A percentile compares a stretch with the other conserved stretches of the same genome.
Evolutionary conservation across 192 early-diverging fungal species (phyloP).

Genomic region (Powellomyces hirtus): DNA sequence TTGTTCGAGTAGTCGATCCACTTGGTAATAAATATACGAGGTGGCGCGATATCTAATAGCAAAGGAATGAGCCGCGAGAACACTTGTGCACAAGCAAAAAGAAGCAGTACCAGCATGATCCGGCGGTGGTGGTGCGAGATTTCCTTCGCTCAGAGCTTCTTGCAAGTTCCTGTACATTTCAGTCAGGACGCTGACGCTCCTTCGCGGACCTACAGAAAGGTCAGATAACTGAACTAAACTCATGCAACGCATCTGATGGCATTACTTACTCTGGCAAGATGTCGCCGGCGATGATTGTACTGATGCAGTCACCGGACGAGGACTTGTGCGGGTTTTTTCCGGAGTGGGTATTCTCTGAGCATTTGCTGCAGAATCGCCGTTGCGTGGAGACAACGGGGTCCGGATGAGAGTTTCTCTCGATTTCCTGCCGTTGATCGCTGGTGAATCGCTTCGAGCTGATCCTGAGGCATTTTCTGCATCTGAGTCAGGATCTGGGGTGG

Average conservation of each 20-base stretch:
- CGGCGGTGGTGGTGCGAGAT: too few species aligned
- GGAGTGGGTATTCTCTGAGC: too few species aligned
- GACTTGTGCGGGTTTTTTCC: too few species aligned
- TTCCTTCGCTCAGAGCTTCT: slow-evolving; percentile 26
- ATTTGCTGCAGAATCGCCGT: too few species aligned
- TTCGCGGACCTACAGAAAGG: slow-evolving; percentile 13
- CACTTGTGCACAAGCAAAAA: too few species aligned
- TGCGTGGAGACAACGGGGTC: too few species aligned
- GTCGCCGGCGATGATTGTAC: not conserved
- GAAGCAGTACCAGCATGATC: too few species aligned
- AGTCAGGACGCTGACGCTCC: slow-evolving; percentile 25
- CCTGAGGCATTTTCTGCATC: not conserved
- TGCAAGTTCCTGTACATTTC: slow-evolving; percentile 37
- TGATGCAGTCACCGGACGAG: too few species aligned
- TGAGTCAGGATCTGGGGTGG: slow-evolving; percentile 12
- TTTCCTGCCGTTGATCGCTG: too few species aligned
- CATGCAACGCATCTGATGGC: too few species aligned
- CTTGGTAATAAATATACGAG: slow-evolving; percentile 72
- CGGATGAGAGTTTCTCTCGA: too few species aligned
- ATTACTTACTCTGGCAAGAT: not conserved
- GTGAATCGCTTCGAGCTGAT: not conserved
- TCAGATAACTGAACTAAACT: not conserved
- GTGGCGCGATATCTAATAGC: slow-evolving; percentile 1
- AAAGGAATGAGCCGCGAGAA: too few species aligned
- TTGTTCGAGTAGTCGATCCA: slow-evolving; percentile 85